Percentiles rank a stretch among this genome's conserved stretches.
phyloP scores from a whole-genome alignment of 768 basidiomycete genomes.

The Mycena vulgaris region DNA sequence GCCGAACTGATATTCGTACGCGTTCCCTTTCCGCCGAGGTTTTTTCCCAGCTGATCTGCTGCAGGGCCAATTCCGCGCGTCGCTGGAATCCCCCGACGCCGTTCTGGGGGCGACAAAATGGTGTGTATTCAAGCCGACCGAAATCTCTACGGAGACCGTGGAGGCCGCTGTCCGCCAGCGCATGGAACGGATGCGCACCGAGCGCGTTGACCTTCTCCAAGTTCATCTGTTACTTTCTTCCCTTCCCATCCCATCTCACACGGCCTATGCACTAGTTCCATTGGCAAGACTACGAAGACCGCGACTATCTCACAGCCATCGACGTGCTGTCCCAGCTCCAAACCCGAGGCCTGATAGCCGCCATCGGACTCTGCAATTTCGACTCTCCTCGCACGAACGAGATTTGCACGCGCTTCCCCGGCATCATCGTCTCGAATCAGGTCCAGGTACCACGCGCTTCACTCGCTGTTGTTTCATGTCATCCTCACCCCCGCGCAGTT shows the following conservation, averaged over 20 bases:
- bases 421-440: conserved; percentile 85
- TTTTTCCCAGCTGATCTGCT: not conserved
- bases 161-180: conserved; percentile 78
- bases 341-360: conserved; percentile 69
- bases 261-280: conserved; percentile 76
- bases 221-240: conserved; percentile 49
- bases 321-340: conserved; percentile 72
- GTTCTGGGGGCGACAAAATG: conserved; percentile 88
- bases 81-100: conserved; percentile 54
- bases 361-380: conserved; percentile 87
- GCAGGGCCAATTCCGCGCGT: conserved; percentile 79
- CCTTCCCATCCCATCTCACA: not conserved
- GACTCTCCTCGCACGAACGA: conserved; percentile 82
- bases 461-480: conserved; percentile 10
- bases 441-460: conserved; percentile 69
- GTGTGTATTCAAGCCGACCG: conserved; percentile 78
- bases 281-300: conserved; percentile 79
- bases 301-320: conserved; percentile 57
- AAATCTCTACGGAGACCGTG: conserved; percentile 68
- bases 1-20: conserved; percentile 86
- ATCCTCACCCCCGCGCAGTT: conserved; percentile 62
- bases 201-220: conserved; percentile 81
- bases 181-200: conserved; percentile 73
- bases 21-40: conserved; percentile 16
- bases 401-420: conserved; percentile 81